Evolutionary conservation across 2,329 filamentous ascomycete genomes (phyloP), one percentile per base, ranked within the genome.

Genomic region (Paramyrothecium roridum): DNA sequence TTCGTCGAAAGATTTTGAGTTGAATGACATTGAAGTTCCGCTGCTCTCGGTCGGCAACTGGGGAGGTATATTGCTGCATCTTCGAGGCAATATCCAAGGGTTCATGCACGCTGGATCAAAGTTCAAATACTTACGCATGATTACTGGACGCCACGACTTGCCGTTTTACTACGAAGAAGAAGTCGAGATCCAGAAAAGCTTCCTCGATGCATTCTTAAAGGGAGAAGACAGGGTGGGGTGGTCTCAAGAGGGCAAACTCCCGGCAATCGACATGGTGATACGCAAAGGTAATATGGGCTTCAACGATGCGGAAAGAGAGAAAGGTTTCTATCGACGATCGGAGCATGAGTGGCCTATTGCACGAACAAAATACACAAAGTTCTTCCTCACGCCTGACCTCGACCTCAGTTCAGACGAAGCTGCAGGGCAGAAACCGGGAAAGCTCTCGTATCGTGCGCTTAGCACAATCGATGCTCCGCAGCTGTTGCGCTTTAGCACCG

Each of bases 81-180:
- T 90, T 6, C 77, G 87, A 8, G 87, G 87, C 2, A 90, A 90
- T 59, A 77, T 90, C 8, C 78, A 87, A 62, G 87, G 87, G 0
- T 90, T 81, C 55, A 72, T 73, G 2, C 77, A 84, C 50, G 86
- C 87, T 0, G 84, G 85, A 1, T 89, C 86, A 1, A 76, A 84
- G 56, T 74, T 85, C 57, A 90, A 90, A 67, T 91, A 87, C 60
- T 75, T 90, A 1, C 80, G 87, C 8, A 84, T 89, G 66, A 87
- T 90, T 63, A 85, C 82, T 1, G 87, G 88, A 2, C 79, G 88
- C 0, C 87, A 91, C 58, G 87, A 90, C 61, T 74, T 90, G 2
- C 87, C 87, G 0, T 90, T 90, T 66, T 91, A 89, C 70, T 89
- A 89, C 65, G 68, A 80, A 1, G 83, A 89, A 50, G 84, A 89